Conservation (phyloP, 2,329 filamentous ascomycete genomes). For the Septoria linicola region DNA sequence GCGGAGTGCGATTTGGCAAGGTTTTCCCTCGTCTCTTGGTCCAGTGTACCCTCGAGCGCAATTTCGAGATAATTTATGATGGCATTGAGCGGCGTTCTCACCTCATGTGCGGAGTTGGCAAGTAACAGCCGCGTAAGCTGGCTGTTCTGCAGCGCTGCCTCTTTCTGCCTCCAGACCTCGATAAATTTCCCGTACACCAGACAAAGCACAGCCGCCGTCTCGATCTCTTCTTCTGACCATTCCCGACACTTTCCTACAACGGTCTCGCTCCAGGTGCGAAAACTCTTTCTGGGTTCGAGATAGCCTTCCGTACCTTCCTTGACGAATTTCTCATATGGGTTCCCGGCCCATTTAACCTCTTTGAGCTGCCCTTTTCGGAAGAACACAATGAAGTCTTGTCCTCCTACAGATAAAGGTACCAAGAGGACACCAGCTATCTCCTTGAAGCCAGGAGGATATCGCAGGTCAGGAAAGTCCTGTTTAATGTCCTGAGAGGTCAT, state of each 20-base stretch:
- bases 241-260: constrained; percentile 79
- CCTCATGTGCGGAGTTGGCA: constrained; percentile 87
- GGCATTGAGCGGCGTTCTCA: constrained; percentile 84
- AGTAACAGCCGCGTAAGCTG: constrained; percentile 75
- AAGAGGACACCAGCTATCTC: constrained; percentile 76
- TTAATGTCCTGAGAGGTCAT: constrained; percentile 73
- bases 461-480: constrained; percentile 76
- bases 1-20: constrained; percentile 82
- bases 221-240: constrained; percentile 85
- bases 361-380: constrained; percentile 75
- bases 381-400: constrained; percentile 85
- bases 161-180: constrained; percentile 89
- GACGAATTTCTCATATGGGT: constrained; percentile 76
- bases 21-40: constrained; percentile 81
- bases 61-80: constrained; percentile 96
- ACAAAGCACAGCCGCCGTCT: constrained; percentile 83
- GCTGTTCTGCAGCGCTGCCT: constrained; percentile 76
- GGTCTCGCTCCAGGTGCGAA: constrained; percentile 77
- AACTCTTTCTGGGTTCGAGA: constrained; percentile 75
- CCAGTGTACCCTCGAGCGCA: constrained; percentile 75
- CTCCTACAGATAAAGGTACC: constrained; percentile 73
- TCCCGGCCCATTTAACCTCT: constrained; percentile 83
- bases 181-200: constrained; percentile 88
- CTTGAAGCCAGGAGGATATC: constrained; percentile 75
- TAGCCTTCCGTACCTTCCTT: constrained; percentile 71